Conservation (phyloP, 768 basidiomycete species). For the Naganishia onofrii region DNA sequence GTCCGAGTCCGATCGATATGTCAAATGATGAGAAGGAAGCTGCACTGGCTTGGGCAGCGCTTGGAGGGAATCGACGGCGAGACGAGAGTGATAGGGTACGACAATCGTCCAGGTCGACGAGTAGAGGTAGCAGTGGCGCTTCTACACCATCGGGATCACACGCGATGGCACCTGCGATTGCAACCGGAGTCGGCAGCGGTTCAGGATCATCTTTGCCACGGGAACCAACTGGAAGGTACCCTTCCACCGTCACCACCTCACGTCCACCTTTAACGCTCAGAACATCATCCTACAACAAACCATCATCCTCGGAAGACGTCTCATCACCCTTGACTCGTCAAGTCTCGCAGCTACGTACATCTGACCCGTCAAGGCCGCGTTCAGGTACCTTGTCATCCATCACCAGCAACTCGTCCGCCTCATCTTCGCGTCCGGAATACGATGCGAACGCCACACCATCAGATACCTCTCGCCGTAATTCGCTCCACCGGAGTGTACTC, state of each 20-base stretch:
- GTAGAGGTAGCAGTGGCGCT: neutral
- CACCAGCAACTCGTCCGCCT: constrained; percentile 1
- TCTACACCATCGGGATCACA: neutral
- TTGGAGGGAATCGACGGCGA: neutral
- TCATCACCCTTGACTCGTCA: neutral
- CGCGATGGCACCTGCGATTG: neutral
- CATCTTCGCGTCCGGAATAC: neutral
- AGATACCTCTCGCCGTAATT: neutral
- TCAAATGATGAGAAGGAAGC: constrained; percentile 6
- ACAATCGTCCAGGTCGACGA: neutral
- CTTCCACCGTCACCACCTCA: neutral
- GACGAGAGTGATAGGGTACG: neutral
- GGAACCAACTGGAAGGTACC: neutral
- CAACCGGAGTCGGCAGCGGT: neutral
- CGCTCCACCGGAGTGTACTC: constrained; percentile 11
- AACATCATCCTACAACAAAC: neutral
- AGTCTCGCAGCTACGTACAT: neutral
- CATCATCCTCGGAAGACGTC: neutral
- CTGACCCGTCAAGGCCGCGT: neutral
- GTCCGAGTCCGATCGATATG: constrained; percentile 20
- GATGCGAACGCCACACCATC: neutral
- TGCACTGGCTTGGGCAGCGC: neutral
- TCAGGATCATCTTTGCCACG: neutral
- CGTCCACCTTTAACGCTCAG: neutral
- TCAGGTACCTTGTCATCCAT: neutral